Percentiles rank a stretch among this genome's conserved stretches.
Conservation (phyloP, 352 stramenopile genomes). For the Phytopythium vexans region DNA sequence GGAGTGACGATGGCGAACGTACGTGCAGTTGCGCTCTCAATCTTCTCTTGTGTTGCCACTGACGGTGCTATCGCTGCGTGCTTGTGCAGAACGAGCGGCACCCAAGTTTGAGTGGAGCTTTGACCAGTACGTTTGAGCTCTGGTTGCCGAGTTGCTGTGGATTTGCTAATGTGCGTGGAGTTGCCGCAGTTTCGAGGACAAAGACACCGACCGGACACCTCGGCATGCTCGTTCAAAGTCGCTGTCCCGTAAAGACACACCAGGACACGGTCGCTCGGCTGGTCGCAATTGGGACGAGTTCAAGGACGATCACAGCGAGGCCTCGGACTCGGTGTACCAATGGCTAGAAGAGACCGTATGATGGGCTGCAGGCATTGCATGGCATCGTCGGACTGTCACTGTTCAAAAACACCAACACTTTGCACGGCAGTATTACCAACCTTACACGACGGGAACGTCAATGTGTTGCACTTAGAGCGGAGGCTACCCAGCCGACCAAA, state of each 20-base stretch:
- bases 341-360: slow-evolving; percentile 57
- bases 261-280: too few relatives aligned
- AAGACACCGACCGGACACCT: slow-evolving; percentile 1
- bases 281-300: slow-evolving; percentile 12
- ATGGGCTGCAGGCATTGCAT: background rate
- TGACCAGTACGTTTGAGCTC: slow-evolving; percentile 25
- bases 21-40: slow-evolving; percentile 2
- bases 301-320: slow-evolving; percentile 29
- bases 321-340: slow-evolving; percentile 47
- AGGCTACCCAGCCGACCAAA: too few relatives aligned
- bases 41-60: background rate
- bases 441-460: too few relatives aligned
- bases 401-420: too few relatives aligned
- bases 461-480: too few relatives aligned
- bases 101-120: slow-evolving; percentile 64
- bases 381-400: too few relatives aligned
- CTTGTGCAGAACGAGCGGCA: slow-evolving; percentile 7
- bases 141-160: too few relatives aligned
- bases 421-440: too few relatives aligned
- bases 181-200: slow-evolving; percentile 4
- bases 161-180: slow-evolving; percentile 1
- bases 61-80: background rate
- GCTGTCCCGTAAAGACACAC: too few relatives aligned
- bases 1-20: slow-evolving; percentile 19
- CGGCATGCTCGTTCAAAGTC: too few relatives aligned